Percentiles rank a stretch among this genome's conserved stretches.
Conservation (phyloP, 192 early-diverging fungal genomes). For the Rhizophagus sp. region DNA sequence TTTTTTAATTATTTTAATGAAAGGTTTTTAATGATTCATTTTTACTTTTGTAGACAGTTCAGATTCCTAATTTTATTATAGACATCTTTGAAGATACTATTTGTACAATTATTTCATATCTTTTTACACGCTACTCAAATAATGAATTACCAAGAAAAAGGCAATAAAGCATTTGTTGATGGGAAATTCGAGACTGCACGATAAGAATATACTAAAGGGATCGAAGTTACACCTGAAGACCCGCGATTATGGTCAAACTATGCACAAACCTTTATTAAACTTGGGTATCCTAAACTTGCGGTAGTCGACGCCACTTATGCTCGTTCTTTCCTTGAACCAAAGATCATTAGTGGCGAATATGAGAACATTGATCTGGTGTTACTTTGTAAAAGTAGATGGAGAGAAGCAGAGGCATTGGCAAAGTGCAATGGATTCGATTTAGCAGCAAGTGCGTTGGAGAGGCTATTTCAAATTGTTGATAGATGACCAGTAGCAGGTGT, state of each 20-base stretch:
- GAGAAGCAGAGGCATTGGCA: not conserved
- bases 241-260: not conserved
- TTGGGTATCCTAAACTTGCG: not conserved
- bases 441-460: not conserved
- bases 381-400: not conserved
- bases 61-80: too few species aligned
- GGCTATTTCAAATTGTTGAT: not conserved
- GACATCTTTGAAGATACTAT: too few species aligned
- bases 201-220: conserved; percentile 7
- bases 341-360: not conserved
- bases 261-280: conserved; percentile 2
- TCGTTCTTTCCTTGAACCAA: too few species aligned
- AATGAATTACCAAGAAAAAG: not conserved
- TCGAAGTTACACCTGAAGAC: not conserved
- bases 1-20: too few species aligned
- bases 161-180: not conserved
- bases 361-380: not conserved
- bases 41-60: too few species aligned
- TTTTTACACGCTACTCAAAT: not conserved
- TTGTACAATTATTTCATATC: too few species aligned
- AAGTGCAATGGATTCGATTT: not conserved
- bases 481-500: not conserved
- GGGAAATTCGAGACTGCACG: not conserved
- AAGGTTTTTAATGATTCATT: too few species aligned
- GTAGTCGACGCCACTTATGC: too few species aligned